phyloP scores from a whole-genome alignment of 2,329 filamentous ascomycete species.

The Pleomassaria siparia region DNA sequence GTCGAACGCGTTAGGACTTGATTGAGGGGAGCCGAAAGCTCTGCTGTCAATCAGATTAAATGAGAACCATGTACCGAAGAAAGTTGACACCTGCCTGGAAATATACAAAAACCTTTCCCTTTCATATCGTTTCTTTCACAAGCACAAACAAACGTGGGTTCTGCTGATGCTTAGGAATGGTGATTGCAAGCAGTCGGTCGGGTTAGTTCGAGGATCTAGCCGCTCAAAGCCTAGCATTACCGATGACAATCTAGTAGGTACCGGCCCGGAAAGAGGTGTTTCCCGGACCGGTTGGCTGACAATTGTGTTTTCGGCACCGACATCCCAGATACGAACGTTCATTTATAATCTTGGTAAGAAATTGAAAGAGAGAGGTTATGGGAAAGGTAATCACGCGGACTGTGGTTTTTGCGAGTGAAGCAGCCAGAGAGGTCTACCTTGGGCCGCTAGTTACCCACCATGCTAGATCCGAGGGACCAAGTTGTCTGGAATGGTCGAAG shows the following conservation, averaged over 20 bases:
- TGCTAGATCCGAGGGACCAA: not conserved
- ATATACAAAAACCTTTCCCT: not conserved
- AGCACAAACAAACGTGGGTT: not conserved
- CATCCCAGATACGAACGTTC: not conserved
- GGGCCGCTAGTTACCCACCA: too few species aligned
- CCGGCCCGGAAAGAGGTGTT: not conserved
- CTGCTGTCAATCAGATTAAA: not conserved
- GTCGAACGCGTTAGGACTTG: slow-evolving; percentile 12
- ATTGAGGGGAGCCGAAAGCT: slow-evolving; percentile 18
- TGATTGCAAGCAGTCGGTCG: slow-evolving; percentile 1
- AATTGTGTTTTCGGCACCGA: slow-evolving; percentile 2
- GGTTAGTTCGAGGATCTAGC: not conserved
- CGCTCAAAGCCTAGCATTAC: slow-evolving; percentile 2
- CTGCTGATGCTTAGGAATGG: slow-evolving; percentile 3
- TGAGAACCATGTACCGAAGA: not conserved
- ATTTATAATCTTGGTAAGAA: not conserved
- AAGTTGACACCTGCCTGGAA: not conserved
- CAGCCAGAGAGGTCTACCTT: too few species aligned
- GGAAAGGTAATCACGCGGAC: not conserved
- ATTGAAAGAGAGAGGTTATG: not conserved
- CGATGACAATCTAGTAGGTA: not conserved
- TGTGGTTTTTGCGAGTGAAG: not conserved
- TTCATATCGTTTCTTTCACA: not conserved
- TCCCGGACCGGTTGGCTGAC: slow-evolving; percentile 5
- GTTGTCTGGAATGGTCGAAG: not conserved